A percentile compares a stretch with the other conserved stretches of the same genome.
Evolutionary conservation across 768 basidiomycete genomes (phyloP).

Genomic region (Xerocomellus dryophilus): DNA sequence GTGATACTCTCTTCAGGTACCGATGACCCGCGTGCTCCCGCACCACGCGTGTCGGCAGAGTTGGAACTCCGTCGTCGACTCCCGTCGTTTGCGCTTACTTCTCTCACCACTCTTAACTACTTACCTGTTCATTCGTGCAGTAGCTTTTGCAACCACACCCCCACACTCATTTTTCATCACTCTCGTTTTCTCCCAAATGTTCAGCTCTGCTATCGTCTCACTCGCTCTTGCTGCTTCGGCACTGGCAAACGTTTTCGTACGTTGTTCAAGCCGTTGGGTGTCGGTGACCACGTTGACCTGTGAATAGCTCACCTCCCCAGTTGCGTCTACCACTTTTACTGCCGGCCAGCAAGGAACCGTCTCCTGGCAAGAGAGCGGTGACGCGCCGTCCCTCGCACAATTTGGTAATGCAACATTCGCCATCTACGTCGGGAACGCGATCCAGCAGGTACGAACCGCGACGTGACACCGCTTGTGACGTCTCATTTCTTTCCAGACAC

Average conservation of each 20-base stretch:
- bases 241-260: conserved; percentile 56
- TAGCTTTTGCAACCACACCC: conserved; percentile 6
- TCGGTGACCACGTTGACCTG: neutral
- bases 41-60: neutral
- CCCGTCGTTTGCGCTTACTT: neutral
- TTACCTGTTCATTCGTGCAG: neutral
- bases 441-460: conserved; percentile 48
- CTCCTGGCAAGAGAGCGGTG: conserved; percentile 57
- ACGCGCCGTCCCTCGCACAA: conserved; percentile 43
- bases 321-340: conserved; percentile 41
- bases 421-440: conserved; percentile 62
- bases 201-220: conserved; percentile 45
- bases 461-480: neutral
- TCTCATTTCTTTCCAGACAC: conserved; percentile 40
- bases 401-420: conserved; percentile 54
- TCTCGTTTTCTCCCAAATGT: conserved; percentile 40
- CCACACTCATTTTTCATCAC: conserved; percentile 26
- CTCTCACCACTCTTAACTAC: neutral
- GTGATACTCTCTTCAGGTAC: too few relatives aligned
- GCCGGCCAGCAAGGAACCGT: conserved; percentile 51
- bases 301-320: conserved; percentile 56
- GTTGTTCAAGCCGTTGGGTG: conserved; percentile 22
- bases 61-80: conserved; percentile 34
- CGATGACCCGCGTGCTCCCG: too few relatives aligned
- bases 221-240: conserved; percentile 53